phyloP scores from a whole-genome alignment of 1,139 yeast genomes.

The Taiozyma sp. region DNA sequence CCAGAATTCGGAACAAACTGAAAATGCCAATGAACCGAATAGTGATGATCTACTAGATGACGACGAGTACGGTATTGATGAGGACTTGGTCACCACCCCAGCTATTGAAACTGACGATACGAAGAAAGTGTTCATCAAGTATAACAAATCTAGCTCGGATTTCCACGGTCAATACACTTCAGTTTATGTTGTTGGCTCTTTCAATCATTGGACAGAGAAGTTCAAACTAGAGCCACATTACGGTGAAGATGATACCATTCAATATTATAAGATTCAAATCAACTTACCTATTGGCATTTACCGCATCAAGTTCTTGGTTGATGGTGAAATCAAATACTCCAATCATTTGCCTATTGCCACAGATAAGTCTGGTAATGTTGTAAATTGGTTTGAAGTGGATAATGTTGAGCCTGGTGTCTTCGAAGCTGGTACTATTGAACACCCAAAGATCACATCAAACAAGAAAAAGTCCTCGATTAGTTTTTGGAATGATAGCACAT shows the following conservation, averaged over 20 bases:
- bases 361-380: slow-evolving; percentile 61
- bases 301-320: slow-evolving; percentile 46
- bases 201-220: slow-evolving; percentile 48
- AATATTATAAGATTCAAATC: slow-evolving; percentile 28
- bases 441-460: slow-evolving; percentile 11
- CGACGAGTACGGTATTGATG: slow-evolving; percentile 22
- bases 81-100: slow-evolving; percentile 14
- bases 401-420: slow-evolving; percentile 10
- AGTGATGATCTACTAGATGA: slow-evolving; percentile 10
- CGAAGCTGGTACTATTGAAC: slow-evolving; percentile 22
- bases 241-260: slow-evolving; percentile 24
- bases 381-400: slow-evolving; percentile 68
- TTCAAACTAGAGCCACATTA: slow-evolving; percentile 29
- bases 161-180: slow-evolving; percentile 4
- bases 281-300: slow-evolving; percentile 33
- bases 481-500: slow-evolving; percentile 5
- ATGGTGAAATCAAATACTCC: slow-evolving; percentile 52
- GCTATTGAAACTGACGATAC: slow-evolving; percentile 3
- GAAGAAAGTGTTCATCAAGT: slow-evolving; percentile 15
- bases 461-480: slow-evolving; percentile 16
- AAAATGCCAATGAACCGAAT: slow-evolving; percentile 1
- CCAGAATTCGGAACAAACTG: slow-evolving; percentile 3
- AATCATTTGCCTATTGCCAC: slow-evolving; percentile 64
- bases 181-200: slow-evolving; percentile 41
- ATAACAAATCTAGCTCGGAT: slow-evolving; percentile 2